Conservation (phyloP, 176 grass and related monocot species). For the bread wheat (Triticum aestivum) region IWGSC_CS_RefSeq_v2.1 NC_057801.1:12485448-12485947, state of each 20-base stretch:
- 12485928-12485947: too few relatives aligned
- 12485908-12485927: neutral
- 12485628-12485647: conserved; percentile 77
- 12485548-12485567: neutral
- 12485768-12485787: conserved; percentile 70
- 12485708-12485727: conserved; percentile 30
- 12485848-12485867: neutral
- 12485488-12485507: conserved; percentile 36
- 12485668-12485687: conserved; percentile 54
- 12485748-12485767: conserved; percentile 49
- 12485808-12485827: conserved; percentile 51
- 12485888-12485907: neutral
- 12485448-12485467: neutral
- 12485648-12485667: conserved; percentile 70
- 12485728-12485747: conserved; percentile 29
- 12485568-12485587: neutral
- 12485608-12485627: conserved; percentile 58
- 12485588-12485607: conserved; percentile 6
- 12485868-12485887: neutral
- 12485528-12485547: neutral
- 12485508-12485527: neutral
- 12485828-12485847: too few relatives aligned
- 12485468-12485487: neutral
- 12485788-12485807: conserved; percentile 81
- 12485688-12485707: conserved; percentile 42